A percentile compares a stretch with the other conserved stretches of the same genome.
Evolutionary conservation across 768 basidiomycete species (phyloP).

Genomic region (Mrakia gelida): DNA sequence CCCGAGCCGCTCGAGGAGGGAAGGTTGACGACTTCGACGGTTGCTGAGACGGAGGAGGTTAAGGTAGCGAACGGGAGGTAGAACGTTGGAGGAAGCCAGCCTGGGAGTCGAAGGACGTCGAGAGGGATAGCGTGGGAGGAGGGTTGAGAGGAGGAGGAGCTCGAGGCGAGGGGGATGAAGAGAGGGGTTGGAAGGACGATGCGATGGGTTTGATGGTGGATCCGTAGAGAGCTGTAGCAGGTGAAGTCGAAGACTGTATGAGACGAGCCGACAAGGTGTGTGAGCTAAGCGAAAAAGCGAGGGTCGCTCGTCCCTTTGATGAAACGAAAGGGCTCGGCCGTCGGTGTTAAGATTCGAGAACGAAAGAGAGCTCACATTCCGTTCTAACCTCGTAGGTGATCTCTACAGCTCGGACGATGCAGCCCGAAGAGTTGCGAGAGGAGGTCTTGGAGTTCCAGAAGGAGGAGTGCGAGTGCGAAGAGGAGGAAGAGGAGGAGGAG

Average conservation of each 20-base stretch:
- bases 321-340: too few species aligned
- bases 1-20: background rate
- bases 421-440: background rate
- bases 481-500: background rate
- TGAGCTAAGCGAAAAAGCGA: background rate
- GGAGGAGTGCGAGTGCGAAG: background rate
- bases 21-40: background rate
- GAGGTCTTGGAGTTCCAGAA: background rate
- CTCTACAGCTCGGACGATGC: background rate
- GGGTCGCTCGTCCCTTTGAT: too few species aligned
- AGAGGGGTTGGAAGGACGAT: constrained; percentile 3
- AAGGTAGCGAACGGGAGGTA: background rate
- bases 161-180: background rate
- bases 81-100: constrained; percentile 1
- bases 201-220: constrained; percentile 11
- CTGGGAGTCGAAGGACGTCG: constrained; percentile 1
- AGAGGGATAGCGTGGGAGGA: background rate
- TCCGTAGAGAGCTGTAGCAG: background rate
- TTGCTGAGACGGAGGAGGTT: constrained; percentile 1
- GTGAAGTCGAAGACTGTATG: background rate
- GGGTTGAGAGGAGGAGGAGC: too few species aligned
- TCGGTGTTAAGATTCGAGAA: too few species aligned
- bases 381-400: constrained; percentile 7
- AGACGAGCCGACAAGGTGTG: background rate
- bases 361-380: background rate